Conservation (phyloP, 345 rosid genomes). For the Rubroshorea leprosula region DNA sequence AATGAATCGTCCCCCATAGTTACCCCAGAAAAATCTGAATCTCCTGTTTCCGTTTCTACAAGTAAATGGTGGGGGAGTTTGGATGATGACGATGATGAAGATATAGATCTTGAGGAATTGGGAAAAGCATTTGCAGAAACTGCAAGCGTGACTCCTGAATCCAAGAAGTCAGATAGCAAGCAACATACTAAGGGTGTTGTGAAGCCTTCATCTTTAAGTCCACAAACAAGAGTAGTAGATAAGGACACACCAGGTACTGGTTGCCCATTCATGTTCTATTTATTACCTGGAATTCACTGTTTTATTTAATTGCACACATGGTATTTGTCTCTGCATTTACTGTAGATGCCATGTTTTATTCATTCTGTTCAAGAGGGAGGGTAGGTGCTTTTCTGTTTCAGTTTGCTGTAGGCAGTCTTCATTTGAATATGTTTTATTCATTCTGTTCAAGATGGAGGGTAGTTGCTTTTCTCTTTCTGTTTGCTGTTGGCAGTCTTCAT, state of each 20-base stretch:
- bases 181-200: constrained; percentile 21
- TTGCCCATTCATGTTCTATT: too few relatives aligned
- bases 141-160: constrained; percentile 40
- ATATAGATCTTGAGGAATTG: constrained; percentile 58
- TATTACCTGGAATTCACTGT: too few relatives aligned
- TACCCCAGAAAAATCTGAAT: constrained; percentile 14
- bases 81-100: constrained; percentile 49
- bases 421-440: too few relatives aligned
- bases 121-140: constrained; percentile 58
- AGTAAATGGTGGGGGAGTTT: constrained; percentile 45
- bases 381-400: too few relatives aligned
- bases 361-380: too few relatives aligned
- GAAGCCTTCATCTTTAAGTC: constrained; percentile 25
- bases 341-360: not conserved
- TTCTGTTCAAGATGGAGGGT: too few relatives aligned
- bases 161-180: constrained; percentile 31
- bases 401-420: too few relatives aligned
- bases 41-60: constrained; percentile 36
- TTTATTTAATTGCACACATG: too few relatives aligned
- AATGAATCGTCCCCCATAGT: constrained; percentile 16
- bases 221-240: constrained; percentile 22
- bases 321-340: too few relatives aligned
- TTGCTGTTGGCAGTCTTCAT: too few relatives aligned
- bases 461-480: too few relatives aligned
- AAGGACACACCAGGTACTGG: constrained; percentile 36